Percentiles rank a stretch among this genome's conserved stretches.
These are phyloP conservation scores for Agaricales sp. DNA, from an alignment of 1,284 basidiomycete genomes.

Conservation along the genomic window DNA sequence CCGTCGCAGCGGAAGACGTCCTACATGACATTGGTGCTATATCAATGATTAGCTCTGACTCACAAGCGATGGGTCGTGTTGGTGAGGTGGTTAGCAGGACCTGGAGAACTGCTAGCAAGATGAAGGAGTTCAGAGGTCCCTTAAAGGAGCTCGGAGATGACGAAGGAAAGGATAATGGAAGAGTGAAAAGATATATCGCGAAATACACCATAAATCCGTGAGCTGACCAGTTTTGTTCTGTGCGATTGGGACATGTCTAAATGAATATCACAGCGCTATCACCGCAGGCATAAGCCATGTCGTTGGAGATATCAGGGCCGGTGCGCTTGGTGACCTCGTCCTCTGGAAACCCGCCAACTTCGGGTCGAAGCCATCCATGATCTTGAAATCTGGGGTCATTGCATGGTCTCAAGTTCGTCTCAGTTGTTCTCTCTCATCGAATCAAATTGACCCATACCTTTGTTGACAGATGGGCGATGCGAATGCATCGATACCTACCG, in stretches of 20 bases:
- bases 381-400: slow-evolving; percentile 92
- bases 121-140: slow-evolving; percentile 76
- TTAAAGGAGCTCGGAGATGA: slow-evolving; percentile 51
- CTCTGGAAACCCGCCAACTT: slow-evolving; percentile 93
- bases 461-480: slow-evolving; percentile 79
- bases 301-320: slow-evolving; percentile 78
- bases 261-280: slow-evolving; percentile 57
- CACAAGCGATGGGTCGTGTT: slow-evolving; percentile 96
- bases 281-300: slow-evolving; percentile 88
- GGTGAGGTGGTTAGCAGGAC: slow-evolving; percentile 91
- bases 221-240: slow-evolving; percentile 22
- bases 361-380: slow-evolving; percentile 85
- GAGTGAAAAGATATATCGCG: slow-evolving; percentile 94
- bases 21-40: slow-evolving; percentile 93
- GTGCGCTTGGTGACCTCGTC: slow-evolving; percentile 87
- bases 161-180: slow-evolving; percentile 72
- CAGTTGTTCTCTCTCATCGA: slow-evolving; percentile 2
- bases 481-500: slow-evolving; percentile 88
- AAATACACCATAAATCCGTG: slow-evolving; percentile 99
- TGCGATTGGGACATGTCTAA: slow-evolving; percentile 2
- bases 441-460: neutral
- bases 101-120: slow-evolving; percentile 96
- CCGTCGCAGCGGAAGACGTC: slow-evolving; percentile 95
- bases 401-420: slow-evolving; percentile 71
- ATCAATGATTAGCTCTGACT: slow-evolving; percentile 92